phyloP scores from a whole-genome alignment of 306 rosid genomes.

The Quercus robur region DNA sequence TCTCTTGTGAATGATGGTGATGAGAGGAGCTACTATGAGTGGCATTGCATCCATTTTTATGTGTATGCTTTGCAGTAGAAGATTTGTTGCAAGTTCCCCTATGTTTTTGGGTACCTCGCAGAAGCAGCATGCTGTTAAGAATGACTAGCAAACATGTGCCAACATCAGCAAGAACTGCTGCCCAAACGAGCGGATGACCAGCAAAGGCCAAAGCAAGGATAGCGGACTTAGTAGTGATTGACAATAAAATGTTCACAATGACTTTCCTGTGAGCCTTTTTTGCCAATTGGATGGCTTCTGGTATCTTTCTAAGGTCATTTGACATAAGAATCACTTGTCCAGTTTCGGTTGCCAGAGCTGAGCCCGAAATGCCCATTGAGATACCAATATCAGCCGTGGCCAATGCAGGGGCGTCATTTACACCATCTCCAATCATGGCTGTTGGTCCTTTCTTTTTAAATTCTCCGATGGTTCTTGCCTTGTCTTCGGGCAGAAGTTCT shows the following conservation, averaged over 20 bases:
- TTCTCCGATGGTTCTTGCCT: conserved; percentile 58
- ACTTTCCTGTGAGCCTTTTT: conserved; percentile 60
- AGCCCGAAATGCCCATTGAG: conserved; percentile 98
- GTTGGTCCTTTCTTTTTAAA: conserved; percentile 69
- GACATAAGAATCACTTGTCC: conserved; percentile 82
- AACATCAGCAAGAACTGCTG: conserved; percentile 97
- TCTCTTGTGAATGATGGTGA: conserved; percentile 25
- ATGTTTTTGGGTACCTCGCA: conserved; percentile 39
- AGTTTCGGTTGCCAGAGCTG: conserved; percentile 87
- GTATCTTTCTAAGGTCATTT: conserved; percentile 78
- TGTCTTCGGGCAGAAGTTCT: conserved; percentile 90
- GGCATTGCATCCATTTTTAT: conserved; percentile 40
- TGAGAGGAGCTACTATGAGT: conserved; percentile 26
- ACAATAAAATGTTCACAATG: conserved; percentile 55
- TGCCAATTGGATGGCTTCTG: conserved; percentile 75
- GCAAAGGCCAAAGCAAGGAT: conserved; percentile 70
- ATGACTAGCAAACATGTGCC: conserved; percentile 88
- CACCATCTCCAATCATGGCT: conserved; percentile 93
- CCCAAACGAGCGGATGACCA: conserved; percentile 97
- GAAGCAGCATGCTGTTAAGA: conserved; percentile 85
- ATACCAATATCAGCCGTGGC: conserved; percentile 91
- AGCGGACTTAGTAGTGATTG: conserved; percentile 54
- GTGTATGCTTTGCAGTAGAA: conserved; percentile 25
- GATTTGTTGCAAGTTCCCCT: conserved; percentile 44
- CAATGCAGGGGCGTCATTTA: conserved; percentile 90